Evolutionary conservation across 2,329 filamentous ascomycete genomes (phyloP), one percentile per base, ranked within the genome.

Genomic region (Calonectria crousiana): DNA sequence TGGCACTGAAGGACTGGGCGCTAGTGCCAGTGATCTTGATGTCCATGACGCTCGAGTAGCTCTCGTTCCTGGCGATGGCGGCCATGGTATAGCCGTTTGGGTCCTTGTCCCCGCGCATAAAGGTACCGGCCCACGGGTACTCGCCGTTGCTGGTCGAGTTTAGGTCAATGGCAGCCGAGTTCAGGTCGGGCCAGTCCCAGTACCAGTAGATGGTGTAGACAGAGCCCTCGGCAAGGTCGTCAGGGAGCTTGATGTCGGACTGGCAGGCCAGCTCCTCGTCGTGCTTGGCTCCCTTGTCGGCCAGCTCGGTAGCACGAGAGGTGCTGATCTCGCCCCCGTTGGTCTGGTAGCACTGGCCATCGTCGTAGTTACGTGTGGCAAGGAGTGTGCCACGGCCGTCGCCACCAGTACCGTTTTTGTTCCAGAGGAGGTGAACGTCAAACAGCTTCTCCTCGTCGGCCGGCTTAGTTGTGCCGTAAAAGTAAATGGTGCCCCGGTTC

Each of bases 131-230:
- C 84, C 84, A 86, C 16, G 86, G 84, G 72, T 84, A 89, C 71
- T 84, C 82, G 34, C 88, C 86, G 75, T 85, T 77, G 74, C 81
- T 82, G 60, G 85, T 86, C 26, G 80, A 82, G 20, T 84, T 82
- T 44, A 84, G 78, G 76, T 89, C 84, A 74, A 83, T 85, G 77
- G 81, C 84, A 75, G 83, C 84, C 49, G 81, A 79, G 79, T 86
- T 84, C 81, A 92, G 87, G 18, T 91, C 93, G 3, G 93, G 93
- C 95, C 95, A 99, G 84, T 98, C 94, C 97, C 97, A 98, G 58
- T 98, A 93, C 96, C 96, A 98, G 88, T 98, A 98, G 67, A 98
- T 86, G 4, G 95, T 96, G 83, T 96, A 95, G 34, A 89, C 89
- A 36, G 92, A 90, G 56, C 92, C 92, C 13, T 88, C 84, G n/a